Evolutionary conservation across 2,329 filamentous ascomycete genomes (phyloP).

Genomic region (Trichoderma brevicompactum): DNA sequence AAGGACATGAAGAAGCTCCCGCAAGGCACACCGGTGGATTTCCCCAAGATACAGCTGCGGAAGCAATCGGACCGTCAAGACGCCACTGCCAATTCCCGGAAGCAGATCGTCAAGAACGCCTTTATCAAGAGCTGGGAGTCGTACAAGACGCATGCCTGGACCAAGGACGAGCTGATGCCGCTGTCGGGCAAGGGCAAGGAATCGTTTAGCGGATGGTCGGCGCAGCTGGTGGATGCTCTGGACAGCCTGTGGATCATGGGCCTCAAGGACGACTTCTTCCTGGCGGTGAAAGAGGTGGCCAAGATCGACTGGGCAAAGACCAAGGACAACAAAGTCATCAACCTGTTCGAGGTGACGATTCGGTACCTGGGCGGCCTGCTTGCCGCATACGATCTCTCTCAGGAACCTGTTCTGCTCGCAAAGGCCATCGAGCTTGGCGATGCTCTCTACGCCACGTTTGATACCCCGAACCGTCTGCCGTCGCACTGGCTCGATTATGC

Average conservation of each 20-base stretch:
- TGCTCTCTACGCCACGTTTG: conserved; percentile 58
- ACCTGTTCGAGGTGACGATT: conserved; percentile 67
- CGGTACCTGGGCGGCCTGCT: conserved; percentile 58
- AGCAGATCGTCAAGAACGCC: conserved; percentile 45
- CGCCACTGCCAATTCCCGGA: conserved; percentile 41
- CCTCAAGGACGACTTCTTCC: conserved; percentile 58
- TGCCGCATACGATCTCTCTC: conserved; percentile 57
- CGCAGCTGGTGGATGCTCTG: conserved; percentile 62
- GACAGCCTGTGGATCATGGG: conserved; percentile 66
- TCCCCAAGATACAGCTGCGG: conserved; percentile 51
- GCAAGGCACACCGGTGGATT: conserved; percentile 39
- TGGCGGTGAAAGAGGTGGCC: conserved; percentile 53
- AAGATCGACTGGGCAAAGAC: conserved; percentile 61
- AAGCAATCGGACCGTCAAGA: conserved; percentile 46
- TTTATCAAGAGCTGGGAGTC: conserved; percentile 55
- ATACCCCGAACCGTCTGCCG: conserved; percentile 59
- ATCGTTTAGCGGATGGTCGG: conserved; percentile 59
- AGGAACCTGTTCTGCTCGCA: conserved; percentile 50
- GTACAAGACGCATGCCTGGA: conserved; percentile 60
- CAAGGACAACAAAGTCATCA: conserved; percentile 49
- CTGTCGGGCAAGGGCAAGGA: conserved; percentile 52
- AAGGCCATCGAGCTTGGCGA: conserved; percentile 60
- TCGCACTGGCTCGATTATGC: conserved; percentile 52
- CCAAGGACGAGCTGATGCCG: conserved; percentile 60
- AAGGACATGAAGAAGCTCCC: conserved; percentile 43